Conservation (phyloP, 345 rosid species). For the Ricinus communis region DNA sequence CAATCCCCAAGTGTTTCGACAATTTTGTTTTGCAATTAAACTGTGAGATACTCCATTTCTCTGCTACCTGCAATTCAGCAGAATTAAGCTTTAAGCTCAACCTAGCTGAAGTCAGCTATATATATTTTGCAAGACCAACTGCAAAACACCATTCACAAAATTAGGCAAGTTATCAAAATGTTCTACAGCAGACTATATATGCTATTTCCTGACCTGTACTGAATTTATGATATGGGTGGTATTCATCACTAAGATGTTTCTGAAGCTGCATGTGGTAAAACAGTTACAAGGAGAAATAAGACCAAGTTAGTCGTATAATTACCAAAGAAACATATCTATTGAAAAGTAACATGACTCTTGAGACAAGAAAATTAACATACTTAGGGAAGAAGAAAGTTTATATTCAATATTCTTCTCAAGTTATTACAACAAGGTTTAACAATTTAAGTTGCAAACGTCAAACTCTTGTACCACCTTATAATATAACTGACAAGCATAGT, state of each 20-base stretch:
- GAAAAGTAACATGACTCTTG: background rate
- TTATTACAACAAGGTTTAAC: background rate
- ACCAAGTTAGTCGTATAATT: background rate
- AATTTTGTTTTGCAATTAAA: no score
- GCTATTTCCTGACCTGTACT: slow-evolving; percentile 61
- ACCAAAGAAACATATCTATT: background rate
- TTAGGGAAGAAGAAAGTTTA: background rate
- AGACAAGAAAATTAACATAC: background rate
- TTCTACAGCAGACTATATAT: background rate
- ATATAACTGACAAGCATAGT: no score
- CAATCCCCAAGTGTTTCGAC: no score
- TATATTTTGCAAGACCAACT: no score
- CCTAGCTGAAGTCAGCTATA: no score
- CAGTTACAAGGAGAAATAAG: background rate
- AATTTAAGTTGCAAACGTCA: no score
- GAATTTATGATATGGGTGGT: slow-evolving; percentile 87
- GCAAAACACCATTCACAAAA: background rate
- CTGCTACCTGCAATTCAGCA: no score
- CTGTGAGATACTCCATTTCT: no score
- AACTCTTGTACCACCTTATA: no score
- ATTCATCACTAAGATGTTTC: slow-evolving; percentile 70
- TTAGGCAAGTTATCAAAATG: background rate
- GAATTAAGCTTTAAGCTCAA: no score
- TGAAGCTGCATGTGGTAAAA: slow-evolving; percentile 53
- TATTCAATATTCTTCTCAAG: background rate